phyloP scores from a whole-genome alignment of 768 basidiomycete genomes.

The Strobilomyces dryophilus region DNA sequence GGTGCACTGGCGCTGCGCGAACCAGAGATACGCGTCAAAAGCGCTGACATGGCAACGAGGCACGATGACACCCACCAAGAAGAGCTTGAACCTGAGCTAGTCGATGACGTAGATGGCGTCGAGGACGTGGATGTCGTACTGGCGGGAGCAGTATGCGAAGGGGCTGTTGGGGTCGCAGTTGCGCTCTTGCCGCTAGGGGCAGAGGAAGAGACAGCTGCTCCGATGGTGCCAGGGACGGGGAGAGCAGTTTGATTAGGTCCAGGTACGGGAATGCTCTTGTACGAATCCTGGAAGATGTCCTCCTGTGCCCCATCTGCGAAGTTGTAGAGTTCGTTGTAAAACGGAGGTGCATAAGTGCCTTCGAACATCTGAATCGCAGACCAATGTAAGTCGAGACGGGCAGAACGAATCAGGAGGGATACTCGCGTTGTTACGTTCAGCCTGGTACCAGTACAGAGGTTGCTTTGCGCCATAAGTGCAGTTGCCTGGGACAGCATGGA shows the following conservation, averaged over 20 bases:
- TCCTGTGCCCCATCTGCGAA: slow-evolving; percentile 68
- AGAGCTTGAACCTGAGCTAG: not conserved
- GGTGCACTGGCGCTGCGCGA: not conserved
- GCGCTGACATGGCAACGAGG: not conserved
- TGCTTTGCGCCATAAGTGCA: slow-evolving; percentile 72
- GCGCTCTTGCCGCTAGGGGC: not conserved
- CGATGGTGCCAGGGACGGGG: slow-evolving; percentile 12
- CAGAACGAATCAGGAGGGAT: not conserved
- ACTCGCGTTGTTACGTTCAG: slow-evolving; percentile 57
- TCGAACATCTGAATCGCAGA: slow-evolving; percentile 53
- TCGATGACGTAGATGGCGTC: slow-evolving; percentile 1
- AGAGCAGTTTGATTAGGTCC: slow-evolving; percentile 33
- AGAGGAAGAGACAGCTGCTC: not conserved
- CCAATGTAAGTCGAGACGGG: not conserved
- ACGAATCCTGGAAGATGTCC: slow-evolving; percentile 67
- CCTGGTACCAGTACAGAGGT: slow-evolving; percentile 68
- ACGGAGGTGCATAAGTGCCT: slow-evolving; percentile 54
- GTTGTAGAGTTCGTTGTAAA: slow-evolving; percentile 68
- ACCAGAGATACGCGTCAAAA: not conserved
- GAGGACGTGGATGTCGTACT: not conserved
- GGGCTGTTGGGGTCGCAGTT: not conserved
- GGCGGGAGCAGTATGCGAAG: not conserved
- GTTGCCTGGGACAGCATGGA: slow-evolving; percentile 46
- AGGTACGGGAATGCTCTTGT: slow-evolving; percentile 41
- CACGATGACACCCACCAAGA: slow-evolving; percentile 11